Evolutionary conservation across 2,329 filamentous ascomycete species (phyloP).

Genomic region (Hortaea werneckii): DNA sequence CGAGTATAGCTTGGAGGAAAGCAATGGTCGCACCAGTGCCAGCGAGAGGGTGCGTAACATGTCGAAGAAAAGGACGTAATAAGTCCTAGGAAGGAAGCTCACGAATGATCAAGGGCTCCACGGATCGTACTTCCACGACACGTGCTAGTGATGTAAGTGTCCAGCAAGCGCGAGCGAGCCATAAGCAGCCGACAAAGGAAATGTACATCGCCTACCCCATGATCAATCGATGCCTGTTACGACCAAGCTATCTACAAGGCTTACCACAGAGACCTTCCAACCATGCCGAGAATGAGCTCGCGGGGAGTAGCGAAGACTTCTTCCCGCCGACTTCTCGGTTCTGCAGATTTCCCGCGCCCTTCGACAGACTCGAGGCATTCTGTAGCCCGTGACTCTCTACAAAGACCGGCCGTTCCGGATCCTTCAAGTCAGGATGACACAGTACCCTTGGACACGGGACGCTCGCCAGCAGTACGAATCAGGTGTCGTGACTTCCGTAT

Average conservation of each 20-base stretch:
- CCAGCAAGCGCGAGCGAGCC: neutral
- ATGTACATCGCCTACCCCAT: conserved; percentile 94
- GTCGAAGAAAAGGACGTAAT: no score
- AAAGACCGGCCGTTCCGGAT: conserved; percentile 26
- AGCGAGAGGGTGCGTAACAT: no score
- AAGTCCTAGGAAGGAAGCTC: neutral
- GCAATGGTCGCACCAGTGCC: neutral
- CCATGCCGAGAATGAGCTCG: conserved; percentile 2
- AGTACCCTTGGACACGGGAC: conserved; percentile 20
- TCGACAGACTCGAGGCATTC: conserved; percentile 20
- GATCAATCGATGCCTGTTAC: conserved; percentile 68
- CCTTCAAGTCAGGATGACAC: conserved; percentile 36
- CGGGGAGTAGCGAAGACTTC: conserved; percentile 8
- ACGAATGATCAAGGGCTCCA: neutral
- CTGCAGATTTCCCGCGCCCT: conserved; percentile 13
- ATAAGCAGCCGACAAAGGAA: conserved; percentile 43
- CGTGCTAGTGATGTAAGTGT: neutral
- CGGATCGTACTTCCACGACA: neutral
- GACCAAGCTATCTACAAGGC: conserved; percentile 39
- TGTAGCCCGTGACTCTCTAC: conserved; percentile 14
- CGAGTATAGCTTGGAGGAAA: conserved; percentile 39
- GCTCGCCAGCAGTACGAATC: conserved; percentile 73
- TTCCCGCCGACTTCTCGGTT: conserved; percentile 23
- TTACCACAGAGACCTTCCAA: neutral
- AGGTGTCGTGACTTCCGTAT: conserved; percentile 90